Base-by-base conservation (phyloP, 2,329 filamentous ascomycete species). In the Epichloe brachyelytri region DNA sequence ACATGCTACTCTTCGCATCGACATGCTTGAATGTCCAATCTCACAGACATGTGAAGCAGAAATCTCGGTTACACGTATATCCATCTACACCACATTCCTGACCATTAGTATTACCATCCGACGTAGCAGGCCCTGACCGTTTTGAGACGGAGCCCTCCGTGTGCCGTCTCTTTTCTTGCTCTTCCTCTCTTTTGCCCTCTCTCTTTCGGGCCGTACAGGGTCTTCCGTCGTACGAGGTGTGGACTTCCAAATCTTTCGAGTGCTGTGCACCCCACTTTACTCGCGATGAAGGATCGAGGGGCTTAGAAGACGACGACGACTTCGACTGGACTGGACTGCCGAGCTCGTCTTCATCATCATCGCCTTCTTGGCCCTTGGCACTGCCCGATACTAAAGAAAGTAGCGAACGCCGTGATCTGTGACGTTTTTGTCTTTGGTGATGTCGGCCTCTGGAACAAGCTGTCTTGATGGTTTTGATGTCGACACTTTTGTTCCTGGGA, bases 41-140 rank as follows among this genome's bases (percentile, higher is more conserved):
- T 43, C 15, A 54, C 52, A 78, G 65, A 58, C 79, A 82, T 10
- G 68, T 70, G 57, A 83, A 80, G 63, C 80, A 83, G 64, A 82
- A 82, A 54, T 78, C 73, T 50, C 75, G 68, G 3, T 72, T 72
- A 54, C 79, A 83, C 15, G 64, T 66, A 59, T 76, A 82, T 12
- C 75, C 79, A 55, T 73, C 71, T 55, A 75, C 65, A 3, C 79
- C 79, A 53, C 80, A 83, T 14, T 67, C 67, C 48, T 74, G 40
- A 15, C 37, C 67, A 56, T 69, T 56, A 14, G 72, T 71, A 1
- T 77, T 77, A 2, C 26, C 30, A 5, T 19, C 37, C 10, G 75
- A 71, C 0, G 76, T 76, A 10, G 76, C 78, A 56, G 66, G 66
- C 4, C 70, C 58, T 3, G 48, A 34, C 66, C 55, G 43, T 60